A percentile compares a stretch with the other conserved stretches of the same genome.
These are phyloP conservation scores for Suhomyces panamericanus DNA, from an alignment of 1,139 yeast genomes.

Conservation along the genomic window DNA sequence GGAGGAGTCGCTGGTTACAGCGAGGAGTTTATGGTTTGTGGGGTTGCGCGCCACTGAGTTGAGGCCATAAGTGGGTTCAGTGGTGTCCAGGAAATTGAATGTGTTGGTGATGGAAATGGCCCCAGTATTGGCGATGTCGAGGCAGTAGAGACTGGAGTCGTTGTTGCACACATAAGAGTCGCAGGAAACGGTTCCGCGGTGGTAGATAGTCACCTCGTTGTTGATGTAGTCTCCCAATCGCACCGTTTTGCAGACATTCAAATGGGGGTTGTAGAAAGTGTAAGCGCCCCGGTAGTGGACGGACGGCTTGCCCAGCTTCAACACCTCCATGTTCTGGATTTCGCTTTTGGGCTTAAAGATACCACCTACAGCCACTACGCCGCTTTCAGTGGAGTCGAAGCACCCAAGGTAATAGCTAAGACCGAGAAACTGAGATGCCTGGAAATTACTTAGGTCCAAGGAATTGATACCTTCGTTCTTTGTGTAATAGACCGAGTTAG, in stretches of 20 bases:
- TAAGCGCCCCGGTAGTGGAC: constrained; percentile 57
- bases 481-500: constrained; percentile 39
- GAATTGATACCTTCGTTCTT: constrained; percentile 33
- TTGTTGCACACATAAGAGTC: constrained; percentile 76
- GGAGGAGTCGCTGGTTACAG: constrained; percentile 47
- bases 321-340: constrained; percentile 29
- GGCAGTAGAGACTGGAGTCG: constrained; percentile 67
- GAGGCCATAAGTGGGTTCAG: constrained; percentile 20
- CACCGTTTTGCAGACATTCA: constrained; percentile 47
- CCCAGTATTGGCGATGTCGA: constrained; percentile 54
- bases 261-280: constrained; percentile 54
- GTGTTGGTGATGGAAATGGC: constrained; percentile 36
- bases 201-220: constrained; percentile 69
- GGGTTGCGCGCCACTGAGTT: constrained; percentile 43
- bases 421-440: constrained; percentile 35
- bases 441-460: constrained; percentile 22
- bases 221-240: constrained; percentile 79
- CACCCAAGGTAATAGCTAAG: constrained; percentile 66
- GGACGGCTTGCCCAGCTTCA: constrained; percentile 14
- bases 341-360: constrained; percentile 36
- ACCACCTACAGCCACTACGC: constrained; percentile 70
- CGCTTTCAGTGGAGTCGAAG: constrained; percentile 58
- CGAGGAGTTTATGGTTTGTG: constrained; percentile 28
- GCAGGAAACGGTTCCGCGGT: constrained; percentile 39
- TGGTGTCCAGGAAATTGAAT: constrained; percentile 16